Percentiles rank a stretch among this genome's conserved stretches.
Evolutionary conservation across 1,284 basidiomycete species (phyloP).

Genomic region (Trichosporon coremiiforme): DNA sequence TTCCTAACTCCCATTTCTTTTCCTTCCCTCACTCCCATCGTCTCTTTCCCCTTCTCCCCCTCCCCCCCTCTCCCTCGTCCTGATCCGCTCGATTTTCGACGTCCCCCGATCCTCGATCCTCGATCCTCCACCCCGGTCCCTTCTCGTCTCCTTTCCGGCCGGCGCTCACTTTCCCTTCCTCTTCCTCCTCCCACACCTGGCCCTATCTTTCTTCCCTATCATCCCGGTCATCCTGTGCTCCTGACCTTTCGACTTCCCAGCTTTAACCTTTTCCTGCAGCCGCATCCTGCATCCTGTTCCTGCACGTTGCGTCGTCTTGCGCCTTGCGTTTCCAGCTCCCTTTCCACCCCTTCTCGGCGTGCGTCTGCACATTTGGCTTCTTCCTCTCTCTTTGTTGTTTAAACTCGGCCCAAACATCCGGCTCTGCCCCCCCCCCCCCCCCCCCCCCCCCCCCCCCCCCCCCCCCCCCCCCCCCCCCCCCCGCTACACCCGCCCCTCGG

Average conservation of each 20-base stretch:
- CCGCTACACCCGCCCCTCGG: constrained; percentile 3
- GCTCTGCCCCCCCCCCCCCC: no score
- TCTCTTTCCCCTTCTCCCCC: neutral
- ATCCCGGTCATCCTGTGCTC: constrained; percentile 9
- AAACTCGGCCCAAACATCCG: neutral
- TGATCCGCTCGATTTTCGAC: neutral
- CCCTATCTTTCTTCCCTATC: constrained; percentile 5
- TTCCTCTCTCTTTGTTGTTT: neutral
- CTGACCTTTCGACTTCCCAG: neutral
- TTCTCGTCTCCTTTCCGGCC: constrained; percentile 1
- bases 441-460: no score
- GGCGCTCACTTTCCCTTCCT: neutral
- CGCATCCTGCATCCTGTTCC: neutral
- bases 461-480: neutral
- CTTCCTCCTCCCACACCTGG: neutral
- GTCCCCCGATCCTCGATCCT: neutral
- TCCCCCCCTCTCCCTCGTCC: neutral
- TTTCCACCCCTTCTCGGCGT: neutral
- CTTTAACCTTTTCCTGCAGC: neutral
- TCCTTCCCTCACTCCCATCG: neutral
- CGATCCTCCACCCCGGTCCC: no score
- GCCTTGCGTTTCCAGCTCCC: neutral
- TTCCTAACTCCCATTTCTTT: neutral
- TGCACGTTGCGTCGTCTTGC: neutral
- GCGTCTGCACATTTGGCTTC: neutral